Base-by-base conservation (phyloP, 2,329 filamentous ascomycete genomes). In the Whalleya microplaca region DNA sequence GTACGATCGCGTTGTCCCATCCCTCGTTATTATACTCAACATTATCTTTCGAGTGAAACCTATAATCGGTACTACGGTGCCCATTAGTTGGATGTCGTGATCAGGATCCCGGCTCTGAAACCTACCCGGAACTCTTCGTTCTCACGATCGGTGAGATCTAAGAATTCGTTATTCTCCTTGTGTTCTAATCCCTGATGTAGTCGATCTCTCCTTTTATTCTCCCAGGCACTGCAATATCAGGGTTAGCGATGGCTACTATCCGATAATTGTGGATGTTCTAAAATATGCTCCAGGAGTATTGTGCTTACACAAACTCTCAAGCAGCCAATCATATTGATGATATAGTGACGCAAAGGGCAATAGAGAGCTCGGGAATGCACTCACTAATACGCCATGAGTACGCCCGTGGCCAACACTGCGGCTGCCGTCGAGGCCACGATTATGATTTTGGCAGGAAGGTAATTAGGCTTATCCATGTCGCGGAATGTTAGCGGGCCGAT, bases 371-470 rank as follows among this genome's bases (percentile, higher is more conserved):
- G n/a, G n/a, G n/a, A n/a, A n/a, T n/a, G n/a, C n/a, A n/a, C n/a
- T n/a, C n/a, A n/a, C n/a, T 84, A 85, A 69, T 84, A 83, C 6
- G 74, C 51, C 65, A 81, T 78, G 21, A 85, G 66, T 6, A 71
- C 18, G 4, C 79, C 70, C 0, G 80, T 78, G 40, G 73, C 72
- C 1, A 73, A 21, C 14, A 73, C 75, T 51, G 74, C 76, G 16
- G 71, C 78, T 10, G 75, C 75, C 56, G 80, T 77, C n/a, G 72
- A 72, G 2, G 70, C 64, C 20, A 72, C 69, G 37, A 78, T 75
- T 0, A 73, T 71, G 29, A 76, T 73, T 53, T 79, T 79, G 1
- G 76, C 77, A 1, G 75, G 75, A 1, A 75, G 64, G 54, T 77
- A 78, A 2, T 67, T 47, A 0, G 74, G 74, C 16, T 73, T 71